phyloP scores from a whole-genome alignment of 2,329 filamentous ascomycete species.

The Penicillium sp. region DNA sequence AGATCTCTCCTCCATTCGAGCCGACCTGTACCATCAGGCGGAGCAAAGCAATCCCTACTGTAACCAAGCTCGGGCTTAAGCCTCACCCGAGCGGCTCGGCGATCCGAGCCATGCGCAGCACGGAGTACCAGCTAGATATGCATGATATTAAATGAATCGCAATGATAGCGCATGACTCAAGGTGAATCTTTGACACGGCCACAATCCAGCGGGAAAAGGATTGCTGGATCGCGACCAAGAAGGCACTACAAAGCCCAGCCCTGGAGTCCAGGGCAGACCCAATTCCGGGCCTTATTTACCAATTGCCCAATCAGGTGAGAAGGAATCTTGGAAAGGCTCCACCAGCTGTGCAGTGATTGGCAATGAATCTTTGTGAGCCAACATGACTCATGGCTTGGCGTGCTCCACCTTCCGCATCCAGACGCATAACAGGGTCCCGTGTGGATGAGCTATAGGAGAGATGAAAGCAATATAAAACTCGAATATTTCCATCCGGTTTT shows the following conservation, averaged over 20 bases:
- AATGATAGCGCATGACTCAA: neutral
- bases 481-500: neutral
- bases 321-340: neutral
- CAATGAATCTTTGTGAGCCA: neutral
- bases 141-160: neutral
- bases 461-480: neutral
- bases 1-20: neutral
- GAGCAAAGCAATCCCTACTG: neutral
- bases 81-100: neutral
- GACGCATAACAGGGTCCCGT: neutral
- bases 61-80: neutral
- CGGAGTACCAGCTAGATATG: neutral
- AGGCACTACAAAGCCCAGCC: no score
- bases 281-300: neutral
- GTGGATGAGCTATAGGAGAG: neutral
- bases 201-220: no score
- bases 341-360: neutral
- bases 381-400: constrained; percentile 12
- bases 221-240: no score
- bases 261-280: no score
- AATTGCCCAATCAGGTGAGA: neutral
- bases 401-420: neutral
- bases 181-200: neutral
- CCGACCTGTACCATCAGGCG: neutral
- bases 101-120: neutral